Percentiles rank a stretch among this genome's conserved stretches.
These are phyloP conservation scores for Mycosarcoma mackinlayi DNA, from an alignment of 1,284 basidiomycete species.

Conservation along the genomic window DNA sequence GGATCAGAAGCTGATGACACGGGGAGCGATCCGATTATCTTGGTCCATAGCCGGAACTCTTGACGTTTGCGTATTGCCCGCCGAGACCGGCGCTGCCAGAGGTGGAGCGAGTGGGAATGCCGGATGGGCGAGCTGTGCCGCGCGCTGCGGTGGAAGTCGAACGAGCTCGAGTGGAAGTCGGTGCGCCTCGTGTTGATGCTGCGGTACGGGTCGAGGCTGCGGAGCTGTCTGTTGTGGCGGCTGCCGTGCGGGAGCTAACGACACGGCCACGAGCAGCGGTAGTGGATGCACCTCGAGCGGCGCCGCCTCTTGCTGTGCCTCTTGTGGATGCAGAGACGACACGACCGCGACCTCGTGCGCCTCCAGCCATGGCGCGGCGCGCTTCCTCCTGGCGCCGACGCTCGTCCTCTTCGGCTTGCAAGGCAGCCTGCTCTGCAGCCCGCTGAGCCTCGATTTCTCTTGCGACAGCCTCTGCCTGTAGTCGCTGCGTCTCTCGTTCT, in stretches of 20 bases:
- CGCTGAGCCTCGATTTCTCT: slow-evolving; percentile 32
- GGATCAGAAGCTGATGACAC: not conserved
- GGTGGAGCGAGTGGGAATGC: slow-evolving; percentile 31
- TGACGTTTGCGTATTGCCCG: slow-evolving; percentile 52
- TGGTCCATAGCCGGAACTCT: slow-evolving; percentile 52
- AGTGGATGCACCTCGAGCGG: slow-evolving; percentile 12
- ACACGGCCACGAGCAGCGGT: slow-evolving; percentile 16
- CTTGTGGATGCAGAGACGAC: slow-evolving; percentile 20
- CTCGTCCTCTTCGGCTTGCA: slow-evolving; percentile 19
- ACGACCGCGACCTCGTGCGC: slow-evolving; percentile 13
- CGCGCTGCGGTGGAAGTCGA: slow-evolving; percentile 14
- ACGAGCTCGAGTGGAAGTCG: slow-evolving; percentile 19
- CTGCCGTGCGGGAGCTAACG: slow-evolving; percentile 9
- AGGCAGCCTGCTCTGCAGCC: slow-evolving; percentile 16
- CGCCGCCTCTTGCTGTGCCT: slow-evolving; percentile 13
- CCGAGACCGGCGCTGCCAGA: slow-evolving; percentile 47
- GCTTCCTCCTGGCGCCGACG: slow-evolving; percentile 16
- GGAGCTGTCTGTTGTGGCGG: slow-evolving; percentile 2
- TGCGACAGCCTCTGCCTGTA: slow-evolving; percentile 34
- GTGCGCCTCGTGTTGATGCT: slow-evolving; percentile 13
- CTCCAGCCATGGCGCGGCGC: slow-evolving; percentile 6
- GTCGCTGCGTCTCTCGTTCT: slow-evolving; percentile 42
- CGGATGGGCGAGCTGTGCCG: slow-evolving; percentile 21
- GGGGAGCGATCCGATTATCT: not conserved
- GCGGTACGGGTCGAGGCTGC: slow-evolving; percentile 2